These are phyloP conservation scores for Botryotinia narcissicola DNA, from an alignment of 2,329 filamentous ascomycete genomes.

Conservation along the genomic window DNA sequence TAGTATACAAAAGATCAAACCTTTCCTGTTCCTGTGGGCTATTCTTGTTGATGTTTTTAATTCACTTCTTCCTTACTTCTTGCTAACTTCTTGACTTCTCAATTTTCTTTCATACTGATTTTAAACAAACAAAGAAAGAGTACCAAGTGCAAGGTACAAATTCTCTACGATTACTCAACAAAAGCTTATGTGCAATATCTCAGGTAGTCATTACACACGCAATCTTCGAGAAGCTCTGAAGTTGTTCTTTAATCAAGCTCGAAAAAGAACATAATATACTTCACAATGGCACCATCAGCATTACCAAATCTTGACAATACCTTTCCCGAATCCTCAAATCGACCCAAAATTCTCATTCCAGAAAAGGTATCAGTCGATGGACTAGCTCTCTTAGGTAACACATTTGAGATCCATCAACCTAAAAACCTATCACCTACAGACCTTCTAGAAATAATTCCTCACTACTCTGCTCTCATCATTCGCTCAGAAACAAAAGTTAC, in stretches of 20 bases:
- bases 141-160: background rate
- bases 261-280: background rate
- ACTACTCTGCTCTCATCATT: constrained; percentile 75
- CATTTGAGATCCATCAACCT: constrained; percentile 68
- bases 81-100: background rate
- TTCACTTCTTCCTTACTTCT: background rate
- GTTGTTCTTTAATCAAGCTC: background rate
- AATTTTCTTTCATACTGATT: background rate
- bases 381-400: constrained; percentile 62
- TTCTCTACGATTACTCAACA: too few relatives aligned
- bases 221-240: background rate
- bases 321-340: constrained; percentile 13
- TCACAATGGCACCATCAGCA: constrained; percentile 33
- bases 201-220: background rate
- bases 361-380: constrained; percentile 81
- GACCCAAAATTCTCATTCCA: constrained; percentile 61
- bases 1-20: background rate
- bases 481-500: constrained; percentile 82
- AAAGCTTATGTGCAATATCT: too few relatives aligned
- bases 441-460: constrained; percentile 63
- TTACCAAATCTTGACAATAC: constrained; percentile 5
- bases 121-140: background rate
- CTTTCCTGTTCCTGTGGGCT: background rate
- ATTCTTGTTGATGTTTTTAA: background rate
- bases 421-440: constrained; percentile 61